These are phyloP conservation scores for Debaryomycetaceae sp. DNA, from an alignment of 1,139 yeast genomes.

Conservation along the genomic window DNA sequence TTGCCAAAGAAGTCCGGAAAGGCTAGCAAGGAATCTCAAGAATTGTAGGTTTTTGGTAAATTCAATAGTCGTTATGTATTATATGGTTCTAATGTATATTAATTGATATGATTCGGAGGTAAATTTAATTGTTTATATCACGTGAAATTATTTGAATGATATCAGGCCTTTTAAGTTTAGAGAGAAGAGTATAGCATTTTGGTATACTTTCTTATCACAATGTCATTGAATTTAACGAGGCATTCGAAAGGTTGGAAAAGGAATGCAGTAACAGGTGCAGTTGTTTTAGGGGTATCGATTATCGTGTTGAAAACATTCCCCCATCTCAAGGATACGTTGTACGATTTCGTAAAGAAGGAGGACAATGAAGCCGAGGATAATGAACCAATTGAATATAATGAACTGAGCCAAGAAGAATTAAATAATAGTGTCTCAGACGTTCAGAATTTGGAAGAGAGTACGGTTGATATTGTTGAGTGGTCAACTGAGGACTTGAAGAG, in stretches of 20 bases:
- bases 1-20: slow-evolving; percentile 89
- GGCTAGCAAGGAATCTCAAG: slow-evolving; percentile 75
- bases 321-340: slow-evolving; percentile 35
- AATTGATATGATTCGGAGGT: neutral
- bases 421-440: slow-evolving; percentile 4
- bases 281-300: slow-evolving; percentile 42
- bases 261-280: slow-evolving; percentile 35
- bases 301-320: slow-evolving; percentile 51
- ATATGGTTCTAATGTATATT: slow-evolving; percentile 5
- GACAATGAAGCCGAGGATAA: slow-evolving; percentile 8
- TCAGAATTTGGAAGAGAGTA: slow-evolving; percentile 4
- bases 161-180: slow-evolving; percentile 1
- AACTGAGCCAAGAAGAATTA: slow-evolving; percentile 6
- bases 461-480: slow-evolving; percentile 30
- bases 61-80: neutral
- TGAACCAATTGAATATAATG: slow-evolving; percentile 21
- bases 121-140: neutral
- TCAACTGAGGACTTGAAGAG: slow-evolving; percentile 37
- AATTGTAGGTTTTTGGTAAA: slow-evolving; percentile 51
- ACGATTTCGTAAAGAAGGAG: slow-evolving; percentile 16
- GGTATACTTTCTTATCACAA: neutral
- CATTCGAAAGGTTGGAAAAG: slow-evolving; percentile 9
- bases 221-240: slow-evolving; percentile 10
- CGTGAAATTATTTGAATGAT: neutral
- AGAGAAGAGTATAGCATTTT: neutral